A percentile compares a stretch with the other conserved stretches of the same genome.
phyloP scores from a whole-genome alignment of 2,329 filamentous ascomycete species.

The Penicillium sp. region DNA sequence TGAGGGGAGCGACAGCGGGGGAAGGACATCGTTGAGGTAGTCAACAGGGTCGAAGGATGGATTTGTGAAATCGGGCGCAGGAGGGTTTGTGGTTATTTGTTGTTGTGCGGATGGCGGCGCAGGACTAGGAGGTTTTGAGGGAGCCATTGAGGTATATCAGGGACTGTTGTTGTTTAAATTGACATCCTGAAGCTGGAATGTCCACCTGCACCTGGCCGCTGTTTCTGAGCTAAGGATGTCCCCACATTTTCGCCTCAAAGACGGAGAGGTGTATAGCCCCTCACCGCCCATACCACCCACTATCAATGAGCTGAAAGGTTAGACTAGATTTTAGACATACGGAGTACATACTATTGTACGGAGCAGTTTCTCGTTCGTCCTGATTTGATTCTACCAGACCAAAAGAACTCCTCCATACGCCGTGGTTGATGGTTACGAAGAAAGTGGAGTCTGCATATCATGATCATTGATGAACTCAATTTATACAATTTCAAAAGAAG shows the following conservation, averaged over 20 bases:
- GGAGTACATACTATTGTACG: background rate
- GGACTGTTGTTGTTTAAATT: background rate
- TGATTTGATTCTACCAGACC: background rate
- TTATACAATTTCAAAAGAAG: slow-evolving; percentile 24
- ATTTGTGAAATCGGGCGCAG: slow-evolving; percentile 73
- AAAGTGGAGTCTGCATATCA: background rate
- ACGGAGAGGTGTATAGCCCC: background rate
- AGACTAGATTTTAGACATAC: background rate
- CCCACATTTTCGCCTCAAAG: background rate
- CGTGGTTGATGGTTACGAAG: background rate
- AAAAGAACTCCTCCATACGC: background rate
- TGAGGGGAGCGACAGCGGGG: slow-evolving; percentile 63
- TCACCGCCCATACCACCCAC: background rate
- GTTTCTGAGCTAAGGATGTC: background rate
- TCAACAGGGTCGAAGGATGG: slow-evolving; percentile 80
- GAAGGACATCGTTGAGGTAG: slow-evolving; percentile 81
- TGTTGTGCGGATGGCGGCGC: slow-evolving; percentile 23
- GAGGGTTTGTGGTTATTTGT: slow-evolving; percentile 38
- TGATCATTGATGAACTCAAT: background rate
- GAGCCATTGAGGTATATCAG: slow-evolving; percentile 8
- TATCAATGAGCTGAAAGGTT: background rate
- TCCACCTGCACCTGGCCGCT: background rate
- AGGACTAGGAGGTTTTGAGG: slow-evolving; percentile 32
- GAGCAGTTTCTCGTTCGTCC: background rate
- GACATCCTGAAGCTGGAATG: slow-evolving; percentile 3